A percentile compares a stretch with the other conserved stretches of the same genome.
phyloP scores from a whole-genome alignment of 2,329 filamentous ascomycete species.

The Aspergillus terreus region DNA sequence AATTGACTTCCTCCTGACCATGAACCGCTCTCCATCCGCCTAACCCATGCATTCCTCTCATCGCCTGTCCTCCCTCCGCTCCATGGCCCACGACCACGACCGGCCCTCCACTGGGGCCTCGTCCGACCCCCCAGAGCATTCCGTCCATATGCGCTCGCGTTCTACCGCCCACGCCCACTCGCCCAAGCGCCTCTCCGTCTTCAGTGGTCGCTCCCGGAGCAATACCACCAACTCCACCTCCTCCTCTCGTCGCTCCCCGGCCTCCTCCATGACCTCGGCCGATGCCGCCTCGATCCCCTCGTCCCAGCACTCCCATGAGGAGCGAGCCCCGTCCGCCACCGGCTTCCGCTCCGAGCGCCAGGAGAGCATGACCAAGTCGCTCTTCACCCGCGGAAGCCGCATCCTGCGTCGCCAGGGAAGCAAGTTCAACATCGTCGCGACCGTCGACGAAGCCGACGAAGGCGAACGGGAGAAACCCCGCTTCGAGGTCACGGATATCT shows the following conservation, averaged over 20 bases:
- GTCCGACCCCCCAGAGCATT: conserved; percentile 31
- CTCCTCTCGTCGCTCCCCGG: conserved; percentile 45
- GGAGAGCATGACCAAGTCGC: conserved; percentile 36
- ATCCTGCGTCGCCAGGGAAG: conserved; percentile 46
- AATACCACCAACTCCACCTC: conserved; percentile 51
- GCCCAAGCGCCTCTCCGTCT: conserved; percentile 39
- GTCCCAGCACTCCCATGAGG: conserved; percentile 32
- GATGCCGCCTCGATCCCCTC: conserved; percentile 28
- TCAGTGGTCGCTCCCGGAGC: conserved; percentile 38
- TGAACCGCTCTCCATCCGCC: neutral
- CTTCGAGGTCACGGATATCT: conserved; percentile 30
- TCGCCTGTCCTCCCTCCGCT: conserved; percentile 8
- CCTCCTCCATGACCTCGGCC: conserved; percentile 38
- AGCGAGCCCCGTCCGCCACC: conserved; percentile 25
- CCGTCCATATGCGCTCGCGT: conserved; percentile 32
- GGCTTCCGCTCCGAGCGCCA: conserved; percentile 29
- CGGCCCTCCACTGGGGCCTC: conserved; percentile 30
- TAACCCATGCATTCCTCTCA: conserved; percentile 12
- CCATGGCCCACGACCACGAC: conserved; percentile 21
- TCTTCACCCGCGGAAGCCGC: conserved; percentile 44
- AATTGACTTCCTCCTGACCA: neutral
- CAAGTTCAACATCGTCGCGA: conserved; percentile 42
- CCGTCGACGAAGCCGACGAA: conserved; percentile 40
- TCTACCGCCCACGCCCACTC: conserved; percentile 34
- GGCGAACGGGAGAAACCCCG: conserved; percentile 28